Evolutionary conservation across 2,329 filamentous ascomycete species (phyloP).

Genomic region (Fusarium transvaalense): DNA sequence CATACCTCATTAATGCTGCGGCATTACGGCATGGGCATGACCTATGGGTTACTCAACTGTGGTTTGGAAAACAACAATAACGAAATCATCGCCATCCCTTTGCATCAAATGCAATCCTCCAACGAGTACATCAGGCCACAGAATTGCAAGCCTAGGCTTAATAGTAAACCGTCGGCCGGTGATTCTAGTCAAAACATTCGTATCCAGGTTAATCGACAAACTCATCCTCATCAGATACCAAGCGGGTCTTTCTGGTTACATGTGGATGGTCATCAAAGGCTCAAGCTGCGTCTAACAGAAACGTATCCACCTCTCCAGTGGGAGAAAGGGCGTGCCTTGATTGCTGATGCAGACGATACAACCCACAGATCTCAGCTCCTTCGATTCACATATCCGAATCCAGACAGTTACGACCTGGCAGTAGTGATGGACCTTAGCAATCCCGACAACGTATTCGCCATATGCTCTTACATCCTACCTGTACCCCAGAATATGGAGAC

Average conservation of each 20-base stretch:
- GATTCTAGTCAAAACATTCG: rapidly evolving
- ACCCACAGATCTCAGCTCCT: background rate
- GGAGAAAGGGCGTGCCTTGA: slow-evolving; percentile 2
- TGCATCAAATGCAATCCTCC: background rate
- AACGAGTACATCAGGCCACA: background rate
- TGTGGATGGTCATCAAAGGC: background rate
- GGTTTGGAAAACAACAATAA: background rate
- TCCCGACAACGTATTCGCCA: too few species aligned
- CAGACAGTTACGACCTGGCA: background rate
- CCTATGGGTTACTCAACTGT: background rate
- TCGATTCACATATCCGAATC: background rate
- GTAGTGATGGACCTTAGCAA: background rate
- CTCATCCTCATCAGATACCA: rapidly evolving
- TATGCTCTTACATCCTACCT: too few species aligned
- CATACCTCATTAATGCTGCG: background rate
- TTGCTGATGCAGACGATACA: background rate
- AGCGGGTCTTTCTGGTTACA: background rate
- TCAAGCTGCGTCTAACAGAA: background rate
- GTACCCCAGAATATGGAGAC: background rate
- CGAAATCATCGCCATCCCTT: background rate
- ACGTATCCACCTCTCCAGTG: background rate
- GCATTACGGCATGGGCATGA: too few species aligned
- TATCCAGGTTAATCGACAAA: background rate
- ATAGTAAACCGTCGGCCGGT: rapidly evolving
- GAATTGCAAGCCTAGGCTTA: background rate